Base-by-base conservation (phyloP, 768 basidiomycete genomes). In the Suillus ampliporus region DNA sequence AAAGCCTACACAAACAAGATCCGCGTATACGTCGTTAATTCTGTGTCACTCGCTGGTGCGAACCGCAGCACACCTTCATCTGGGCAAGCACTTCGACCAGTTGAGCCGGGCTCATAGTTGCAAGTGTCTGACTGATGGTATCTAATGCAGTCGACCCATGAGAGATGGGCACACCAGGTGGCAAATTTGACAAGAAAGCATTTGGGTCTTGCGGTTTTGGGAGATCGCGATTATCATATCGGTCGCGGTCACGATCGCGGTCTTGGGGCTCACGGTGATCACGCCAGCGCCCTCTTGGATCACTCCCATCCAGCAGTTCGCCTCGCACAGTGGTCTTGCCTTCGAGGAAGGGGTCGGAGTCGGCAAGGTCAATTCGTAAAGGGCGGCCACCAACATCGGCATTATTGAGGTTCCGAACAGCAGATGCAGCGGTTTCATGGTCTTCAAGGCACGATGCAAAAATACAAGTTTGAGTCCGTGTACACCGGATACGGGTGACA, bases 321-420 rank as follows among this genome's bases (percentile, higher is more conserved):
- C 94, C 92, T 61, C 89, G 86, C 19, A 93, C 87, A 58, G 94
- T 93, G 10, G 92, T 94, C 81, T 95, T 91, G 68, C 92, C 91
- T 80, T 95, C 90, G 63, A 95, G 87, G 73, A 94, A 92, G 6
- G 95, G 94, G 68, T 95, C 94, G 34, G 92, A 94, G 72, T 96
- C 93, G 51, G 95, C 94, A 40, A 97, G 84, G 74, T 99, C 97
- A 69, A 99, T 96, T 54, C 96, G 89, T 48, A 99, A 82, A 2
- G 92, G 91, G 10, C 97, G 88, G 4, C 97, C 97, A 61, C 92
- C 94, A 37, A 98, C 92, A 68, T 95, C 94, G 57, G 87, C 87
- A 64, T 92, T 94, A 76, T 97, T 95, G 54, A 99, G 85, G 72
- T 99, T 99, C 70, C 97, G 89, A 17, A 99, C 94, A 53, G 97